Percentiles rank a stretch among this genome's conserved stretches.
Evolutionary conservation across 176 grass and related monocot species (phyloP).

Genomic region (Themeda triandra): DNA sequence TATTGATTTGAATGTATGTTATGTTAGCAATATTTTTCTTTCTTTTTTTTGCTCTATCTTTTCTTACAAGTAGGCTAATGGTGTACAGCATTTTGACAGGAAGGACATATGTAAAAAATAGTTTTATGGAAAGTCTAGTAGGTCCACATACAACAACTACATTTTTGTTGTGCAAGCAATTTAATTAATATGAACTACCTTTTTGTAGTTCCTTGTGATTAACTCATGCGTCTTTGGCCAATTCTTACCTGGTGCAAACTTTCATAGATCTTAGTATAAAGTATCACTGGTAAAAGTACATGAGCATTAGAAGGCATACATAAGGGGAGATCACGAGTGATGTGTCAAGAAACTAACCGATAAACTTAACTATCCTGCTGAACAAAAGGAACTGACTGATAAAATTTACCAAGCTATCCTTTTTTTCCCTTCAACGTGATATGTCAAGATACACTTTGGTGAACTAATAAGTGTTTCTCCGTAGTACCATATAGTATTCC

Average conservation of each 20-base stretch:
- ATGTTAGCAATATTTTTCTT: background rate
- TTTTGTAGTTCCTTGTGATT: background rate
- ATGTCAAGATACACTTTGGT: background rate
- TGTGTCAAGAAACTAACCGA: no score
- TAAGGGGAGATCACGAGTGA: no score
- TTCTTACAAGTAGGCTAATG: background rate
- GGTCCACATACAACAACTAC: background rate
- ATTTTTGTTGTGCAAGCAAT: background rate
- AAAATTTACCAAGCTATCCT: background rate
- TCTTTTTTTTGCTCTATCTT: background rate
- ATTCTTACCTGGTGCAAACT: background rate
- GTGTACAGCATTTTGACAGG: background rate
- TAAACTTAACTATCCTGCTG: no score
- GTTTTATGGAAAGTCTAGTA: background rate
- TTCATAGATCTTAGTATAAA: background rate
- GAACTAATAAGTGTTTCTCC: background rate
- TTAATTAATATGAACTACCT: background rate
- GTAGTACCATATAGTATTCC: background rate
- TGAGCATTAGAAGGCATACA: background rate
- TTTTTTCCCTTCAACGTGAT: background rate
- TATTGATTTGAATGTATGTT: slow-evolving; percentile 87
- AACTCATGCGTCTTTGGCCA: background rate
- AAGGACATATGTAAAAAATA: background rate
- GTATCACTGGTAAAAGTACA: background rate
- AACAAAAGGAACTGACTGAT: background rate